Evolutionary conservation across 768 basidiomycete genomes (phyloP).

Genomic region (Rhodotorula babjevae): DNA sequence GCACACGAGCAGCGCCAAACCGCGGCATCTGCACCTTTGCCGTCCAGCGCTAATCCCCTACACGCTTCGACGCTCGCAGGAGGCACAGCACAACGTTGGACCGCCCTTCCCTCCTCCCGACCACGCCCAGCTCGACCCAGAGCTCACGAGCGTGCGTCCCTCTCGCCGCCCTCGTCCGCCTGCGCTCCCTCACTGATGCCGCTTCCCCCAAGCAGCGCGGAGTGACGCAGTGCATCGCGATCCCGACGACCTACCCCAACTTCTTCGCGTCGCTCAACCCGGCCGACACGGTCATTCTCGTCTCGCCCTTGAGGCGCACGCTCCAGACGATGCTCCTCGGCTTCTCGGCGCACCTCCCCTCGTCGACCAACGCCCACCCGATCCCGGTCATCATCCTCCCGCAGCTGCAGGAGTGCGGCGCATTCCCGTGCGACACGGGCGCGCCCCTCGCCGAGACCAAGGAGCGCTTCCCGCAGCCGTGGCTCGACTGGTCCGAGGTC

Average conservation of each 20-base stretch:
- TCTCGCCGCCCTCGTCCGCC: not conserved
- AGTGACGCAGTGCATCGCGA: slow-evolving; percentile 22
- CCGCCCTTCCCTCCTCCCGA: slow-evolving; percentile 31
- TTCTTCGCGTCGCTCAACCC: slow-evolving; percentile 24
- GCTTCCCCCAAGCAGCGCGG: slow-evolving; percentile 3
- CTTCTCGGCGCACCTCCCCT: slow-evolving; percentile 14
- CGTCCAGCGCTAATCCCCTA: not conserved
- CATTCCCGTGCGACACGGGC: slow-evolving; percentile 27
- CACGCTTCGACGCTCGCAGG: not conserved
- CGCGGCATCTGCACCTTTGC: not conserved
- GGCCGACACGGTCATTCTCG: slow-evolving; percentile 22
- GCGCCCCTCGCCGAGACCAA: slow-evolving; percentile 17
- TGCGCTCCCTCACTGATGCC: not conserved
- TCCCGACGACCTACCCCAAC: slow-evolving; percentile 24
- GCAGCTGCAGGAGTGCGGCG: slow-evolving; percentile 34
- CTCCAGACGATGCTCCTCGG: slow-evolving; percentile 32
- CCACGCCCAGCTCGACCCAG: slow-evolving; percentile 17
- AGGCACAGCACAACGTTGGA: slow-evolving; percentile 29
- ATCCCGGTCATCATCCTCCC: slow-evolving; percentile 20
- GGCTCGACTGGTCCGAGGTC: slow-evolving; percentile 30
- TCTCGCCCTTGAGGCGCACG: slow-evolving; percentile 36
- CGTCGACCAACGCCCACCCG: not conserved
- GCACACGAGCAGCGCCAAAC: not conserved
- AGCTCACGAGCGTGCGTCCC: slow-evolving; percentile 16
- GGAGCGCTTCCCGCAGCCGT: slow-evolving; percentile 14